These are phyloP conservation scores for Dalbergia oliveri DNA, from an alignment of 306 rosid species.

Conservation along the genomic window DNA sequence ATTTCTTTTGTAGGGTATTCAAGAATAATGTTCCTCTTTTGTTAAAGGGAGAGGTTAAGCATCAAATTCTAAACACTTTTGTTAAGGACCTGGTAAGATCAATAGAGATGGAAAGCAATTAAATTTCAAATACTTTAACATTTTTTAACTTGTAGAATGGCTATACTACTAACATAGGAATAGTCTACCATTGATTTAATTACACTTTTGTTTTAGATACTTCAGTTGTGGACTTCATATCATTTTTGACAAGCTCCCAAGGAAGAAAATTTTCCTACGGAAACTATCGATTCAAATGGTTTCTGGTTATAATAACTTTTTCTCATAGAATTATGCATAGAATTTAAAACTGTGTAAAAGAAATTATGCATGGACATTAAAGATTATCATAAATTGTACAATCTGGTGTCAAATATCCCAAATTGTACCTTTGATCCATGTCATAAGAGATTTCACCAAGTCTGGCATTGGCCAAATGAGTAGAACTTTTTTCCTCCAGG, in stretches of 20 bases:
- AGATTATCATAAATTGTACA: neutral
- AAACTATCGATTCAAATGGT: constrained; percentile 6
- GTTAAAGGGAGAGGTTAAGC: constrained; percentile 65
- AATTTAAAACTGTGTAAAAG: constrained; percentile 1
- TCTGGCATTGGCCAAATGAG: neutral
- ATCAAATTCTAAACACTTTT: constrained; percentile 54
- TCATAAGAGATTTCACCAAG: neutral
- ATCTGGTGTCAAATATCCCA: neutral
- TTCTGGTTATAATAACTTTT: neutral
- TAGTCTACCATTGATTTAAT: neutral
- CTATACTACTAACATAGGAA: constrained; percentile 1
- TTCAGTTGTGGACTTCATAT: constrained; percentile 8
- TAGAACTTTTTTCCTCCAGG: neutral
- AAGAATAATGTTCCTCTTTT: constrained; percentile 79
- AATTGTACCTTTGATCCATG: neutral
- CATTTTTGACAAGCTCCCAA: neutral
- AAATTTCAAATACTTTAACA: constrained; percentile 13
- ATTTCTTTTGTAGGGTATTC: constrained; percentile 73
- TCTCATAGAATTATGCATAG: neutral
- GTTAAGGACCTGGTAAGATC: constrained; percentile 76
- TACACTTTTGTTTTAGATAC: neutral
- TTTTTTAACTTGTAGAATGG: constrained; percentile 31
- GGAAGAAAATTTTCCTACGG: constrained; percentile 8
- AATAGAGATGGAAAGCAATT: constrained; percentile 35
- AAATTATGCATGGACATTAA: neutral